Percentiles rank a stretch among this genome's conserved stretches.
phyloP scores from a whole-genome alignment of 192 early-diverging fungal genomes.

The Coemansia sp. region DNA sequence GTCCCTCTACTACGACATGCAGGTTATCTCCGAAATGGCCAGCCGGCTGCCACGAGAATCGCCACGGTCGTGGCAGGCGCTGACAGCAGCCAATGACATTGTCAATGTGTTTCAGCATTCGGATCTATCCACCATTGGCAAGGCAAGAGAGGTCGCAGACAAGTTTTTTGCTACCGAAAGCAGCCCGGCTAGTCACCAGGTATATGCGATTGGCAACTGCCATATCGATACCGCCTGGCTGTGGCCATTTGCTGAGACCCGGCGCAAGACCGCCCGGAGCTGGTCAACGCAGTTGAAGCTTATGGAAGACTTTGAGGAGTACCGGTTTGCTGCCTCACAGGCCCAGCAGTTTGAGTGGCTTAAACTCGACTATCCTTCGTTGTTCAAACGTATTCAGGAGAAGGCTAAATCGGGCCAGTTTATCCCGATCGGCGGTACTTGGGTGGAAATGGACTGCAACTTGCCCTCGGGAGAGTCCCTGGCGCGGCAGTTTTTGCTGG shows the following conservation, averaged over 20 bases:
- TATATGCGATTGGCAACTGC: slow-evolving; percentile 92
- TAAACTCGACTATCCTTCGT: slow-evolving; percentile 71
- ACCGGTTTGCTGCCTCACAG: slow-evolving; percentile 91
- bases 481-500: slow-evolving; percentile 91
- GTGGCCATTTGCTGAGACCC: slow-evolving; percentile 98
- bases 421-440: slow-evolving; percentile 91
- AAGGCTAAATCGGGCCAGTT: slow-evolving; percentile 75
- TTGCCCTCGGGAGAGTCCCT: slow-evolving; percentile 94
- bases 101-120: slow-evolving; percentile 64
- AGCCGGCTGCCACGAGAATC: slow-evolving; percentile 67
- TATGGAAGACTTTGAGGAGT: slow-evolving; percentile 86
- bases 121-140: slow-evolving; percentile 42
- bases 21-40: slow-evolving; percentile 70
- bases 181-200: slow-evolving; percentile 61
- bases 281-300: slow-evolving; percentile 78
- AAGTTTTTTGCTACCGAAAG: slow-evolving; percentile 69
- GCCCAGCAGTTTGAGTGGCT: slow-evolving; percentile 98
- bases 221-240: slow-evolving; percentile 93
- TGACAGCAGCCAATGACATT: slow-evolving; percentile 75
- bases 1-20: slow-evolving; percentile 71
- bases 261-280: slow-evolving; percentile 84
- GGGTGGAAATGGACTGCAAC: slow-evolving; percentile 99
- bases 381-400: slow-evolving; percentile 75
- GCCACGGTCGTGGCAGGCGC: slow-evolving; percentile 72
- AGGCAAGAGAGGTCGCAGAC: slow-evolving; percentile 44